phyloP scores from a whole-genome alignment of 2,329 filamentous ascomycete genomes.

The Nigrograna mackinnonii region DNA sequence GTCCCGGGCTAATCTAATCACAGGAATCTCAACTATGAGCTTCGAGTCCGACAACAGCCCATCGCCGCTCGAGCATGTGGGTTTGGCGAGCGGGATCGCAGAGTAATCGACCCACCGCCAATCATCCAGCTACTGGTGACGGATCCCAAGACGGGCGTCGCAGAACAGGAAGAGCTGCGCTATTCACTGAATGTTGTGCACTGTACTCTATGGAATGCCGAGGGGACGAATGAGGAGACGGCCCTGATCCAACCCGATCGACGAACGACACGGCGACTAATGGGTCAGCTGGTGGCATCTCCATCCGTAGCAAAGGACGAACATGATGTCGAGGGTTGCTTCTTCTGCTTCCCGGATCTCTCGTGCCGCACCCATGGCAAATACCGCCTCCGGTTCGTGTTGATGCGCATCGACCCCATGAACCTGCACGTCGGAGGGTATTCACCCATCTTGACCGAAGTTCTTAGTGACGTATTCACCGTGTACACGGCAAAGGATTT shows the following conservation, averaged over 20 bases:
- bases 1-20: conserved; percentile 20
- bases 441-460: conserved; percentile 53
- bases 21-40: conserved; percentile 48
- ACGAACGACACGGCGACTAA: conserved; percentile 73
- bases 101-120: conserved; percentile 82
- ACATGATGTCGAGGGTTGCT: conserved; percentile 72
- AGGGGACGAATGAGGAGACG: conserved; percentile 69
- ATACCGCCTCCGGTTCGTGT: conserved; percentile 75
- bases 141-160: conserved; percentile 54
- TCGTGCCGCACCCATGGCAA: conserved; percentile 76
- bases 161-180: conserved; percentile 62
- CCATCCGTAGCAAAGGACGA: conserved; percentile 79
- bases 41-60: conserved; percentile 76
- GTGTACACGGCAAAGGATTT: conserved; percentile 88
- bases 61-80: conserved; percentile 78
- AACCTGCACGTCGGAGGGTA: conserved; percentile 58
- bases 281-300: conserved; percentile 78
- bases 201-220: conserved; percentile 74
- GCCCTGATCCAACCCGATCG: conserved; percentile 70
- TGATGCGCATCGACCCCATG: conserved; percentile 71
- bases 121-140: conserved; percentile 75
- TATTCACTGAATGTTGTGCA: conserved; percentile 73
- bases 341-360: conserved; percentile 84
- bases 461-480: conserved; percentile 72
- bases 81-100: conserved; percentile 79